These are phyloP conservation scores for Penicillium sp. DNA, from an alignment of 2,329 filamentous ascomycete genomes.

Conservation along the genomic window DNA sequence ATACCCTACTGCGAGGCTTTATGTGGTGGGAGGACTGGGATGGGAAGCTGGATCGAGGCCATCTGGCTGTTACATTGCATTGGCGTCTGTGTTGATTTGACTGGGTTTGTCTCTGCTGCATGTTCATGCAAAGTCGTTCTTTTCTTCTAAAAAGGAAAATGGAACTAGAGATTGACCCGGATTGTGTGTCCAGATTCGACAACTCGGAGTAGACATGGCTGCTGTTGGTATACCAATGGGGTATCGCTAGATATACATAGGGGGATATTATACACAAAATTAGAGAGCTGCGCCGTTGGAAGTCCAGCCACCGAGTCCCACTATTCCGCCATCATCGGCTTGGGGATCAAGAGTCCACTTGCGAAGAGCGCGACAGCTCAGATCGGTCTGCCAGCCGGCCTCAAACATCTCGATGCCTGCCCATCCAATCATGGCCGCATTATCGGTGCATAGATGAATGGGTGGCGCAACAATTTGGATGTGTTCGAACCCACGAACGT, in stretches of 20 bases:
- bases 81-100: slow-evolving; percentile 20
- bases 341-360: slow-evolving; percentile 70
- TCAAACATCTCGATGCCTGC: slow-evolving; percentile 87
- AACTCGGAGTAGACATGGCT: background rate
- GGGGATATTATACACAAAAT: slow-evolving; percentile 14
- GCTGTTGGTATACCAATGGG: background rate
- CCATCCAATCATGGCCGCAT: slow-evolving; percentile 98
- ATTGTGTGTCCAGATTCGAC: background rate
- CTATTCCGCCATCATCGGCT: slow-evolving; percentile 59
- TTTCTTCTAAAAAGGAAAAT: background rate
- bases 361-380: slow-evolving; percentile 56
- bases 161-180: background rate
- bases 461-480: slow-evolving; percentile 70
- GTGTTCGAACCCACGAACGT: slow-evolving; percentile 59
- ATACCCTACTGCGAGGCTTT: slow-evolving; percentile 25
- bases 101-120: slow-evolving; percentile 6
- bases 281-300: slow-evolving; percentile 29
- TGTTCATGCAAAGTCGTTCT: slow-evolving; percentile 3
- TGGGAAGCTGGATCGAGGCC: slow-evolving; percentile 6
- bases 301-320: slow-evolving; percentile 56
- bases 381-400: slow-evolving; percentile 62
- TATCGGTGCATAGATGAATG: slow-evolving; percentile 75
- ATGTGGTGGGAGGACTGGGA: slow-evolving; percentile 17
- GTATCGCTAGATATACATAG: background rate
- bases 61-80: slow-evolving; percentile 18